Conservation (phyloP, 164 flowering plant species). For the grape (Vitis vinifera) region ASM3070453v1 NC_081815.1:1764001-1764500, state of each 20-base stretch:
- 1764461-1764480: not conserved
- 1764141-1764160: not conserved
- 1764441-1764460: not conserved
- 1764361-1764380: constrained; percentile 69
- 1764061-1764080: not conserved
- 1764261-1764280: constrained; percentile 88
- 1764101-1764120: not conserved
- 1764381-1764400: constrained; percentile 89
- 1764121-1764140: constrained; percentile 1
- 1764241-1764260: constrained; percentile 98
- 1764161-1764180: constrained; percentile 69
- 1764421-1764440: not conserved
- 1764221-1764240: constrained; percentile 94
- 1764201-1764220: constrained; percentile 85
- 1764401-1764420: constrained; percentile 81
- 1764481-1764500: too few species aligned
- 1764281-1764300: constrained; percentile 97
- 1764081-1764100: not conserved
- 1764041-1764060: constrained; percentile 97
- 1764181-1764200: constrained; percentile 80
- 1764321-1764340: constrained; percentile 93
- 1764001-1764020: constrained; percentile 83
- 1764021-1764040: constrained; percentile 92
- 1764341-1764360: constrained; percentile 86
- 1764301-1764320: constrained; percentile 86